Base-by-base conservation (phyloP, 495 filamentous ascomycete species). In the Hyphodiscus hymeniophilus region DNA sequence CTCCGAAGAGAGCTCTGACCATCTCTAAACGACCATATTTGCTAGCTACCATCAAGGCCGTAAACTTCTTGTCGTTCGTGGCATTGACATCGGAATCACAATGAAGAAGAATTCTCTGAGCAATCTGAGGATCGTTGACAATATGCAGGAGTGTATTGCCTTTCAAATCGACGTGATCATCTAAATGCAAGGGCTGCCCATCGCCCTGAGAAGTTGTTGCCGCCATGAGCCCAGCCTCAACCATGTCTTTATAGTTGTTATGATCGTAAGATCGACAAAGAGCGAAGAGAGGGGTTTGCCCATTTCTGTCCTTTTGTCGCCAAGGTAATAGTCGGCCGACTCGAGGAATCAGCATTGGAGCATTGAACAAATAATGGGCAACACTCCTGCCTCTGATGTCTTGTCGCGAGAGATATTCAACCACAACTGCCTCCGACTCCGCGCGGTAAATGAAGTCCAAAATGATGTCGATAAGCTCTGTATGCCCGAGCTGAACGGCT, bases 21-120 rank as follows among this genome's bases (percentile, higher is more conserved):
- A 90, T 84, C 52, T 96, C 92, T 15, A 94, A 84, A 38, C 94
- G 79, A 20, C 91, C 92, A 58, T 95, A 99, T 65, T 99, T 99
- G 71, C 89, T 95, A n/a, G 90, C 91, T 47, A 97, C 86, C 94
- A 99, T 99, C 42, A 99, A 69, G 1, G 94, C 80, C 0, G 94
- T 99, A 57, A 97, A 97, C 39, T 75, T 83, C 69, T 89, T 95
- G 59, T 97, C 94, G 58, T 99, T 99, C 0, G 82, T 84, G 0
- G 92, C 92, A 64, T 99, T 99, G 30, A 89, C 86, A 61, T 97
- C 89, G 15, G 87, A 81, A 56, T 99, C 94, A 62, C 89, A 92
- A 34, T 82, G 76, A 44, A 81, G 69, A 2, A 99, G 67, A 20
- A 95, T 86, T 30, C 77, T 76, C 22, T 79, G 50, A 1, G 85